Base-by-base conservation (phyloP, 2,329 filamentous ascomycete species). In the Arthroderma sp. region DNA sequence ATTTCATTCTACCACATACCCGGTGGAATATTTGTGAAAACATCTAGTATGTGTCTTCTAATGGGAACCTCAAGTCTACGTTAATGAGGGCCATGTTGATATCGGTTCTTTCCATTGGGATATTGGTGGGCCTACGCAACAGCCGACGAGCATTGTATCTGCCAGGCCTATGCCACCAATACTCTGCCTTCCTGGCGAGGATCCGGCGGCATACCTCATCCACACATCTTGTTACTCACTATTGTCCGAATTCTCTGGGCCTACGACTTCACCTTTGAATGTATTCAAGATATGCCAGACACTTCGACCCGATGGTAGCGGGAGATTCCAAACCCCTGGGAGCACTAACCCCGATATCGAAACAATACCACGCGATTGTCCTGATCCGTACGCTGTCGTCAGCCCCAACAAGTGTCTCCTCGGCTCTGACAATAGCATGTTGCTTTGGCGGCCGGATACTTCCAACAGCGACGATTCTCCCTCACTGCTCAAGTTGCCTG, bases 351-450 rank as follows among this genome's bases (percentile, higher is more conserved):
- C 15, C 15, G 15, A 22, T 38, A 22, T 27, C 10, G 28, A 44
- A 8, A n/a, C 15, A 22, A 29, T 8, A n/a, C 32, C 31, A 38
- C 29, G 9, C 37, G 29, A 38, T 22, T 44, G 34, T 31, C 29
- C 33, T 7, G 42, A 44, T 31, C 34, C 42, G 28, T 44, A n/a
- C 33, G 22, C 42, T 28, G 37, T 29, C 32, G 38, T 44, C 37
- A 44, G 6, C 37, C 34, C 42, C 38, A 8, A 38, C 22, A 38
- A 30, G 38, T 44, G 32, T 38, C 42, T 44, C 22, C 38, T 28
- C 5, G 32, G 5, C 3, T 38, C 42, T 6, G 29, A 44, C 37
- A n/a, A 38, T 6, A 44, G 27, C 31, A 38, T 22, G 27, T 44
- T 38, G 33, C 42, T 44, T 4, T 44, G 37, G 33, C 32, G 31